Evolutionary conservation across 148 eudicot species (phyloP), one percentile per base, ranked within the genome.

Genomic region (Oxyria digyna): DNA sequence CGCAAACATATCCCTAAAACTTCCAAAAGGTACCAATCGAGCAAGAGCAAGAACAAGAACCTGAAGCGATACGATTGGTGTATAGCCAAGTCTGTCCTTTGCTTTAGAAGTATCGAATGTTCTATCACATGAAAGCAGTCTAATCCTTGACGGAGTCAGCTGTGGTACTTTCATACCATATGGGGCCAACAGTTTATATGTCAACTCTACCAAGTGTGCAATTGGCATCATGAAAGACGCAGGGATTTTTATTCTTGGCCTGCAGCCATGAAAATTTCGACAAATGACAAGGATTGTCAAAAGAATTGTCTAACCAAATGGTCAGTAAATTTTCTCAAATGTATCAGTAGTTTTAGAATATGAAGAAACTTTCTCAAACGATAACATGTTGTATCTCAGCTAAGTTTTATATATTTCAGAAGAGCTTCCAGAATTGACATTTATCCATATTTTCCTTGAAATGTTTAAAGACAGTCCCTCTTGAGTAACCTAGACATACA

Each of bases 91-190:
- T n/a, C 74, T 86, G 46, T 94, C 97, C 75, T 82, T 85, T 80
- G 96, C 99, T 80, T 88, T 94, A 38, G 97, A 88, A 80, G 84
- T 76, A 75, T 72, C 77, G 72, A 91, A 94, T 43, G 97, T 91
- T 79, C 99, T 84, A 79, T 78, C 80, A 79, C 86, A 71, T 66
- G 96, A 84, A 23, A 88, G 81, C 62, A 94, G 97, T 71, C 97
- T 81, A 72, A 94, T 81, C 81, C 99, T 87, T 69, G 97, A 91
- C 62, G 99, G 97, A 66, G 96, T 94, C 68, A 94, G 75, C 81
- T 91, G 99, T 27, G 99, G 99, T 67, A 91, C 99, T 82, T 88
- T 91, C 99, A 91, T 91, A 14, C 99, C 97, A 76, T 81, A 91
- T 33, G 96, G 91, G 4, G 89, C n/a, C n/a, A n/a, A n/a, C n/a